A percentile compares a stretch with the other conserved stretches of the same genome.
Conservation (phyloP, 495 filamentous ascomycete species). For the Jackrogersella minutella region DNA sequence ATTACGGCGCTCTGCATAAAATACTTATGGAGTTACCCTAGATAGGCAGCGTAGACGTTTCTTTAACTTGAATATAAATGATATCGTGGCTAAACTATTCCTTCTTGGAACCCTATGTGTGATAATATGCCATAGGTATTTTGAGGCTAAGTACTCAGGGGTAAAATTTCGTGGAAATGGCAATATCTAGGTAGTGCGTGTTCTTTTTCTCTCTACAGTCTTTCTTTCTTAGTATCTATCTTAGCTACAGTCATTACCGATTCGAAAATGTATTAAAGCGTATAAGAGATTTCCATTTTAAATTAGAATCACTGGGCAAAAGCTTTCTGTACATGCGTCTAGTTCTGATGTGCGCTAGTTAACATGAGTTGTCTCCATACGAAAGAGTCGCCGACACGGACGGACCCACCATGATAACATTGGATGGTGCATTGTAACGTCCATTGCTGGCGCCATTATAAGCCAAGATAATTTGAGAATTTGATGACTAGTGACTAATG, state of each 20-base stretch:
- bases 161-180: no score
- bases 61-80: not conserved
- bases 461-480: not conserved
- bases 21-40: not conserved
- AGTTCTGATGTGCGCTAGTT: not conserved
- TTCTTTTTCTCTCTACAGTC: no score
- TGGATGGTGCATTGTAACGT: not conserved
- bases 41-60: not conserved
- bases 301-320: not conserved
- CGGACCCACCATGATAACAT: not conserved
- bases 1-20: not conserved
- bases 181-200: not conserved
- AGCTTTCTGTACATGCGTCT: not conserved
- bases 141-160: not conserved
- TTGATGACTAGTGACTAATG: not conserved
- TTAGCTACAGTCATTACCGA: not conserved
- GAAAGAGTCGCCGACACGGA: not conserved
- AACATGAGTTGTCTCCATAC: not conserved
- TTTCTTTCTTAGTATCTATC: not conserved
- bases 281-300: not conserved
- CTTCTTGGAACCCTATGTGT: not conserved
- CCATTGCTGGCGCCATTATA: not conserved
- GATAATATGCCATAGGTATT: not conserved
- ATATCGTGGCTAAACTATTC: not conserved
- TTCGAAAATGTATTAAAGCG: not conserved